These are phyloP conservation scores for Hypoxylon perforatum DNA, from an alignment of 495 filamentous ascomycete genomes.

Conservation along the genomic window DNA sequence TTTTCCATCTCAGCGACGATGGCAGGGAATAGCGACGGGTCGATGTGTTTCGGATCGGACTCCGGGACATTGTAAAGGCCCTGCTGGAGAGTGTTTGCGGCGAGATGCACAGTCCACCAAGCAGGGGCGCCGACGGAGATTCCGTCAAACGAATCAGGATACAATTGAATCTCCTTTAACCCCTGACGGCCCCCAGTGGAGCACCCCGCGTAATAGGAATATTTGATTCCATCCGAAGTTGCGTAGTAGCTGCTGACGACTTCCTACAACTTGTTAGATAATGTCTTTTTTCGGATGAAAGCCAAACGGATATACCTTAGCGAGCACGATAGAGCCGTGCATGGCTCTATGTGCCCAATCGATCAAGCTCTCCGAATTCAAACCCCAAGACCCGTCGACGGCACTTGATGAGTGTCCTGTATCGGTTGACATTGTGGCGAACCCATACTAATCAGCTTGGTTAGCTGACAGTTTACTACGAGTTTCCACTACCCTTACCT, in stretches of 20 bases:
- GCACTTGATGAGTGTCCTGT: slow-evolving; percentile 61
- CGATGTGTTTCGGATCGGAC: slow-evolving; percentile 61
- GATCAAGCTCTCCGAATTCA: slow-evolving; percentile 50
- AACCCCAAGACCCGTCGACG: slow-evolving; percentile 58
- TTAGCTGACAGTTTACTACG: not conserved
- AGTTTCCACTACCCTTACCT: slow-evolving; percentile 13
- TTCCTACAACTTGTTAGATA: slow-evolving; percentile 23
- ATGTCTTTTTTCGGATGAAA: not conserved
- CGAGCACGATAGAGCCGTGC: slow-evolving; percentile 59
- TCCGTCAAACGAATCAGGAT: slow-evolving; percentile 73
- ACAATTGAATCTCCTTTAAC: slow-evolving; percentile 61
- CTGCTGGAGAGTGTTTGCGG: slow-evolving; percentile 55
- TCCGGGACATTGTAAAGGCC: slow-evolving; percentile 52
- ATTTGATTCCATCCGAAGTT: slow-evolving; percentile 43
- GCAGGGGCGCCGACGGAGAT: slow-evolving; percentile 56
- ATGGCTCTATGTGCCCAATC: slow-evolving; percentile 65
- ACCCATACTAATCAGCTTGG: slow-evolving; percentile 51
- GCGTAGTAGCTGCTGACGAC: slow-evolving; percentile 59
- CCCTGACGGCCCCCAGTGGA: slow-evolving; percentile 70
- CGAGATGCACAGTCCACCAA: slow-evolving; percentile 56
- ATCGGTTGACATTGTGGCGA: slow-evolving; percentile 66
- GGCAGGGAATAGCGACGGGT: slow-evolving; percentile 59
- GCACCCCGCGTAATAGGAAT: slow-evolving; percentile 67
- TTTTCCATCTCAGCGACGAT: slow-evolving; percentile 68
- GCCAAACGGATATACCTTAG: slow-evolving; percentile 44